Evolutionary conservation across 2,329 filamentous ascomycete genomes (phyloP), one percentile per base, ranked within the genome.

Genomic region (Plectosphaerella cucumerina): DNA sequence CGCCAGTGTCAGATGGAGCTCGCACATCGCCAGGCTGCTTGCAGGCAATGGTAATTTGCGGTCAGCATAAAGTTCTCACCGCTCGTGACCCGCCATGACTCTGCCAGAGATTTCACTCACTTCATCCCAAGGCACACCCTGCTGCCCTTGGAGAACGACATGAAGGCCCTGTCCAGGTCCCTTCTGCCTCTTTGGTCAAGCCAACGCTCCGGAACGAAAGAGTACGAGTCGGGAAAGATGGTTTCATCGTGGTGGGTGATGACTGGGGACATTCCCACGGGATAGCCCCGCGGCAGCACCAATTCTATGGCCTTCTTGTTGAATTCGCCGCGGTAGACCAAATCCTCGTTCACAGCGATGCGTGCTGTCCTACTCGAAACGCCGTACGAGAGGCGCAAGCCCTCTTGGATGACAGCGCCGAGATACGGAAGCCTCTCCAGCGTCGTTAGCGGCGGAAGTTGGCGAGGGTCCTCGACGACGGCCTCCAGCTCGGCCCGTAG

Each of bases 51-150:
- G 26, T 31, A 31, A 31, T 31, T 11, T 31, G 26, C 26, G 26
- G 26, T 31, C 26, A 31, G 26, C 26, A 31, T 31, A 11, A 31
- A 31, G 12, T 31, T 11, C 39, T 12, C 17, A 18, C 18, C 17
- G 39, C 17, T 18, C 17, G 39, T 42, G 17, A 42, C 17, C 39
- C 17, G 20, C 6, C n/a, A 15, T 5, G 17, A 39, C 14, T 39
- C 26, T 10, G 35, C 14, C 5, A 14, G 35, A 18, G n/a, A 15
- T 39, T 15, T 41, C 21, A 20, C 47, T 48, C 53, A 69, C 65
- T 69, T 66, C 52, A 63, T 62, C 15, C 74, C 73, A 4, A 76
- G 59, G 50, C 74, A 77, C n/a, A 61, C 61, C 14, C 73, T 58
- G 4, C 64, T 62, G 2, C 71, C 74, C 46, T 67, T 72, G 3